Percentiles rank a stretch among this genome's conserved stretches.
Evolutionary conservation across 257 asterid species (phyloP).

Genomic region (Solanum sejunctum): DNA sequence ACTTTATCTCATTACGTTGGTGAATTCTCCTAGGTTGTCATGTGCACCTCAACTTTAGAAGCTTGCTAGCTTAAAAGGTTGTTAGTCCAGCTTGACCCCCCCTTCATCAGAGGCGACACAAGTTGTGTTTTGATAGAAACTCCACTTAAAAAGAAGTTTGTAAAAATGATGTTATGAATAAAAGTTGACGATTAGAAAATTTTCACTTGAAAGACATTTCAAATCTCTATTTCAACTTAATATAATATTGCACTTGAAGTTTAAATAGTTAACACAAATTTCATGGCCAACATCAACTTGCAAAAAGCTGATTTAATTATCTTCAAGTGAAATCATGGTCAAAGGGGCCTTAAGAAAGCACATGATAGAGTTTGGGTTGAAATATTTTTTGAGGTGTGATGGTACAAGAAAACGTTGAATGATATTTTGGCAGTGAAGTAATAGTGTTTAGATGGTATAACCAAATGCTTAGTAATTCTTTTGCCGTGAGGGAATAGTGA

Average conservation of each 20-base stretch:
- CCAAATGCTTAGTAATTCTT: not conserved
- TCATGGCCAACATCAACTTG: not conserved
- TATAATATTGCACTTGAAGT: not conserved
- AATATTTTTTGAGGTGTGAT: not conserved
- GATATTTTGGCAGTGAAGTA: not conserved
- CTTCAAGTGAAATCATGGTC: not conserved
- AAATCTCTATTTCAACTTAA: not conserved
- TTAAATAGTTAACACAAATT: not conserved
- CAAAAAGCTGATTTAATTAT: not conserved
- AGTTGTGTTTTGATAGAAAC: not conserved
- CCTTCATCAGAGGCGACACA: not conserved
- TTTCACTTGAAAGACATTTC: not conserved
- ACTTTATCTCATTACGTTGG: not conserved
- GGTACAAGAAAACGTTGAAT: not conserved
- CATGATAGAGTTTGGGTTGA: not conserved
- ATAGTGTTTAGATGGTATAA: not conserved
- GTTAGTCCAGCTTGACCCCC: not conserved
- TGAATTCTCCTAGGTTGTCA: not conserved
- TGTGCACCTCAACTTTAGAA: not conserved
- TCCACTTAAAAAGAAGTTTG: not conserved
- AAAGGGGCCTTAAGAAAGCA: not conserved
- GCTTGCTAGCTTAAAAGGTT: not conserved
- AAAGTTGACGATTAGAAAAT: not conserved
- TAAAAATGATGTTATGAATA: not conserved
- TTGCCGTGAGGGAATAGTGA: not conserved